Evolutionary conservation across 2,329 filamentous ascomycete genomes (phyloP), one percentile per base, ranked within the genome.

Genomic region (Exserohilum turcica): DNA sequence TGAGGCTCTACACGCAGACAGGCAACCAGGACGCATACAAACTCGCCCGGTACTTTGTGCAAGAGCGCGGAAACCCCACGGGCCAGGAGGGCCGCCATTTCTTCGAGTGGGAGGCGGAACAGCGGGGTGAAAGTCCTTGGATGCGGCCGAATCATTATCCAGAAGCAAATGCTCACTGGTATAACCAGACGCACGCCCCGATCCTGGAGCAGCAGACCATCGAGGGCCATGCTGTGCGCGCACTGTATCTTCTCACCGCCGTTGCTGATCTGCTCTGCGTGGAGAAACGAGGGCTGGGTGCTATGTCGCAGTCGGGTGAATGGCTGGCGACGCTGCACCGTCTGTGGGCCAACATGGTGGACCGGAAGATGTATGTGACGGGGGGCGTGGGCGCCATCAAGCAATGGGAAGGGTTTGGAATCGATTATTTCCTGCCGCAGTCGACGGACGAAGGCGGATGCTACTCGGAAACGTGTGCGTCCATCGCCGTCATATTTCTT

Each of bases 321-420:
- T 54, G 44, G 42, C 31, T 43, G 10, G 63, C 66, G 0, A 74
- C 82, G 1, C 60, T 86, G 0, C 65, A 74, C 19, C 72, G 78
- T 6, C 70, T 86, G 3, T 87, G 84, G 84, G 66, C 78, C 28
- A 85, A 86, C 57, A 86, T 86, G 82, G 78, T 84, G 0, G 75
- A 82, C 35, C 78, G 78, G 50, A 87, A 86, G 64, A 84, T 86
- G 80, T 87, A 85, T 52, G 64, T 85, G 13, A 87, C 85, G 0
- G 85, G 84, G 1, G 84, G 84, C 0, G 81, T 87, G 43, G 85
- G 85, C 1, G 80, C 76, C 1, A 78, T 84, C 35, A 76, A 80
- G 58, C 81, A 85, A 63, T 84, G 81, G 80, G 80, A 86, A 67
- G 83, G 84, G 3, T 86, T 87, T 62, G 83, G 83, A 0, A 75